Evolutionary conservation across 2,329 filamentous ascomycete species (phyloP).

Genomic region (Nannizziopsis barbatae): DNA sequence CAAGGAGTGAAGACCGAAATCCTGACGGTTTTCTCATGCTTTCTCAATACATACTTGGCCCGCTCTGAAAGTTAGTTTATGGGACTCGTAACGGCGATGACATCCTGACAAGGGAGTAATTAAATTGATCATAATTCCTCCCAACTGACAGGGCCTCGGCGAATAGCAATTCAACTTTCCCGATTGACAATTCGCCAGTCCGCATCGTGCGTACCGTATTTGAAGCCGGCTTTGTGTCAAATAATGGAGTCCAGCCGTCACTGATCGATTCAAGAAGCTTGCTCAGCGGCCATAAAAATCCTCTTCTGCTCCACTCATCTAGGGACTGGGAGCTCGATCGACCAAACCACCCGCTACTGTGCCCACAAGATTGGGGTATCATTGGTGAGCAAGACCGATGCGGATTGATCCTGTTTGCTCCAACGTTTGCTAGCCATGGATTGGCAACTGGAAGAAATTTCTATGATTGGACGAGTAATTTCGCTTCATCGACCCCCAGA

Average conservation of each 20-base stretch:
- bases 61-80: conserved; percentile 3
- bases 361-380: too few relatives aligned
- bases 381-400: neutral
- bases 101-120: neutral
- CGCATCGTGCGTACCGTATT: neutral
- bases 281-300: too few relatives aligned
- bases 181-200: neutral
- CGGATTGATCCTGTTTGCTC: neutral
- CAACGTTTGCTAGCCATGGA: neutral
- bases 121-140: neutral
- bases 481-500: conserved; percentile 1
- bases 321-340: too few relatives aligned
- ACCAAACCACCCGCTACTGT: too few relatives aligned
- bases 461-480: neutral
- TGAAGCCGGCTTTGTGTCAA: neutral
- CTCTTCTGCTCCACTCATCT: too few relatives aligned
- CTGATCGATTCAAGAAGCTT: too few relatives aligned
- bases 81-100: conserved; percentile 5
- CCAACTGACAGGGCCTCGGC: neutral
- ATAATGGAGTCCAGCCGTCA: too few relatives aligned
- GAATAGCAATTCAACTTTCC: neutral
- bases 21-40: neutral
- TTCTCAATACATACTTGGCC: conserved; percentile 5
- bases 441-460: neutral
- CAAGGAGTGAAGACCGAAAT: neutral